These are phyloP conservation scores for Pichia inconspicua DNA, from an alignment of 1,139 yeast species.

Conservation along the genomic window DNA sequence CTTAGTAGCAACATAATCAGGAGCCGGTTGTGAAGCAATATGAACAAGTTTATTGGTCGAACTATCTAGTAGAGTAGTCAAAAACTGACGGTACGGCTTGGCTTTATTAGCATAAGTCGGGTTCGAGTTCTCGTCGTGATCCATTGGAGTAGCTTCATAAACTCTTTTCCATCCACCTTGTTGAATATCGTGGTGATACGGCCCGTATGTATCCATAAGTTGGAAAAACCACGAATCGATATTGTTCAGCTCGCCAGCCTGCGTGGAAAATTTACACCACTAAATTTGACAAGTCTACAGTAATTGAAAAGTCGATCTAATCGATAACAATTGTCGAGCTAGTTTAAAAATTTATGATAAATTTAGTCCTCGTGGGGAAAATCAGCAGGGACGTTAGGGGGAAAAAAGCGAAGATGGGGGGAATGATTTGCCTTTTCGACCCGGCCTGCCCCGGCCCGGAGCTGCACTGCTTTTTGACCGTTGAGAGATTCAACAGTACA, in stretches of 20 bases:
- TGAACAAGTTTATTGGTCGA: conserved; percentile 19
- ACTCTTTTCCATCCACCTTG: not conserved
- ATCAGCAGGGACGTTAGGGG: no score
- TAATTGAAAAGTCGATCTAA: no score
- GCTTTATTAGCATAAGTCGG: not conserved
- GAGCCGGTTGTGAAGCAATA: conserved; percentile 17
- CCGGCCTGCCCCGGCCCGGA: no score
- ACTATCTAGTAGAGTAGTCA: conserved; percentile 10
- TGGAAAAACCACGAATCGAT: not conserved
- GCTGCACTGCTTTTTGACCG: no score
- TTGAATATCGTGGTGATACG: not conserved
- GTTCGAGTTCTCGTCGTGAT: not conserved
- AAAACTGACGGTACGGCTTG: conserved; percentile 9
- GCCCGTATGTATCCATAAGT: not conserved
- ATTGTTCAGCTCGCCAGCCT: not conserved
- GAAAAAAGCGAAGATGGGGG: no score
- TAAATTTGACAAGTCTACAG: no score
- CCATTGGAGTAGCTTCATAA: not conserved
- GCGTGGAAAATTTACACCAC: not conserved
- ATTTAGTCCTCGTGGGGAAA: no score
- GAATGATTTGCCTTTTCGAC: no score
- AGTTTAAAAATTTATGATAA: no score
- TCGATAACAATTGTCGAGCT: no score
- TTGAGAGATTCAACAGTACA: no score
- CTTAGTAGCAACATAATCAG: conserved; percentile 16